Base-by-base conservation (phyloP, 345 rosid genomes). In the Cardamine resedifolia region DNA sequence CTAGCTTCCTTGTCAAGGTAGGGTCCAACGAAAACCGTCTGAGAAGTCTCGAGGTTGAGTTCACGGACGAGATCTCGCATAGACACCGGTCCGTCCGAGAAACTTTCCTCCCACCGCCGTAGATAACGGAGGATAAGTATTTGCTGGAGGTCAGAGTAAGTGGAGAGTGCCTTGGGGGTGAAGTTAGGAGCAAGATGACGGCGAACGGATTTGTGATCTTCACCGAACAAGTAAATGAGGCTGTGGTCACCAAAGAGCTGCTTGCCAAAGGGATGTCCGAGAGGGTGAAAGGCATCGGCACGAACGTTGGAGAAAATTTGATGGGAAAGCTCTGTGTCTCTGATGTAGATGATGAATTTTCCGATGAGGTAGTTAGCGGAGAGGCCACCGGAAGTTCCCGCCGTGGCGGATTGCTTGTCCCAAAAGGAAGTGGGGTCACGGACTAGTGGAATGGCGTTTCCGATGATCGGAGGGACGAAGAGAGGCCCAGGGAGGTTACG, bases 191-290 rank as follows among this genome's bases (percentile, higher is more conserved):
- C 95, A 5, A 92, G 69, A 27, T 83, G 87, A 24, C 88, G 83
- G 18, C 96, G 92, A 57, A 90, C 85, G 52, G 86, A 85, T 26
- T 86, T 92, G 77, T 92, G 96, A 3, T 85, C 88, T 6, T 92
- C 90, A 0, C 95, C 98, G 52, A 86, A 84, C 89, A 86, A 78
- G 66, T 83, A 90, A 30, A 92, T 88, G 70, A 92, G 45, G 64
- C 90, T 92, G 70, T 88, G 92, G 15, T 92, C 90, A 3, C 96
- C 96, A 47, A 92, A 92, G 1, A 92, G 83, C 55, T 85, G 88
- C 61, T 85, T 90, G 0, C 96, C 98, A 30, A 90, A 92, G 0
- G 92, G 96, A 74, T 90, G 92, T 4, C 92, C 98, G 0, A 88
- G 79, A 1, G 90, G 82, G 53, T 61, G 66, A 81, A 92, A 92